Evolutionary conservation across 177 flowering plant genomes (phyloP).

Genomic region (Vitis hybrid): DNA sequence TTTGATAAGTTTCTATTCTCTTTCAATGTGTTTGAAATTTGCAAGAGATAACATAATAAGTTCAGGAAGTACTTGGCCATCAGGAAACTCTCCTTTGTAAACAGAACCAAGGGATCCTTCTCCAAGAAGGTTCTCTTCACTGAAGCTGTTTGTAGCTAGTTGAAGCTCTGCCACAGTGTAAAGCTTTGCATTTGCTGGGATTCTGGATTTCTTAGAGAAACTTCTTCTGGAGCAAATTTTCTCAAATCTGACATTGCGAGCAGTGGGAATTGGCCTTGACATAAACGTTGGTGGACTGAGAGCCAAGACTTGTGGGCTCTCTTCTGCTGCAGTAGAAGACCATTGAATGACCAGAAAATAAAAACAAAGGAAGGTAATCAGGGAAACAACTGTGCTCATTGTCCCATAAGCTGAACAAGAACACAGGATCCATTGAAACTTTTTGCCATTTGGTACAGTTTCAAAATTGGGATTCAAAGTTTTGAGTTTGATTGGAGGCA

Average conservation of each 20-base stretch:
- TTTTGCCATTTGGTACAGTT: no score
- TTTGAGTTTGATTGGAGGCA: no score
- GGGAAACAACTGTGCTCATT: neutral
- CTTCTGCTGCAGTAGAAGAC: conserved; percentile 33
- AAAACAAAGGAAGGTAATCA: neutral
- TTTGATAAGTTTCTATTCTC: neutral
- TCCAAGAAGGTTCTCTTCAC: conserved; percentile 63
- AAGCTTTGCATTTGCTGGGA: conserved; percentile 35
- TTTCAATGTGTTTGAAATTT: neutral
- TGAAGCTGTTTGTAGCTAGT: conserved; percentile 65
- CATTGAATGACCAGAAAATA: conserved; percentile 18
- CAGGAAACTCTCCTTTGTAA: conserved; percentile 65
- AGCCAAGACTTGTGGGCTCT: conserved; percentile 28
- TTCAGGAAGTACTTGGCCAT: conserved; percentile 54
- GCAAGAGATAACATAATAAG: neutral
- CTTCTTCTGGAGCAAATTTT: conserved; percentile 40
- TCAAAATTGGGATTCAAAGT: no score
- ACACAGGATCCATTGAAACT: no score
- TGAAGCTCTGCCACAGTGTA: conserved; percentile 66
- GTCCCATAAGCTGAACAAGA: neutral
- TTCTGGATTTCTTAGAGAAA: conserved; percentile 40
- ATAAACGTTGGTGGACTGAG: conserved; percentile 27
- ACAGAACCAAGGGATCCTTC: conserved; percentile 90
- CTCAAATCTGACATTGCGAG: conserved; percentile 27
- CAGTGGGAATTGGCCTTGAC: conserved; percentile 33